Evolutionary conservation across 768 basidiomycete genomes (phyloP), one percentile per base, ranked within the genome.

Genomic region (Cubamyces sp.): DNA sequence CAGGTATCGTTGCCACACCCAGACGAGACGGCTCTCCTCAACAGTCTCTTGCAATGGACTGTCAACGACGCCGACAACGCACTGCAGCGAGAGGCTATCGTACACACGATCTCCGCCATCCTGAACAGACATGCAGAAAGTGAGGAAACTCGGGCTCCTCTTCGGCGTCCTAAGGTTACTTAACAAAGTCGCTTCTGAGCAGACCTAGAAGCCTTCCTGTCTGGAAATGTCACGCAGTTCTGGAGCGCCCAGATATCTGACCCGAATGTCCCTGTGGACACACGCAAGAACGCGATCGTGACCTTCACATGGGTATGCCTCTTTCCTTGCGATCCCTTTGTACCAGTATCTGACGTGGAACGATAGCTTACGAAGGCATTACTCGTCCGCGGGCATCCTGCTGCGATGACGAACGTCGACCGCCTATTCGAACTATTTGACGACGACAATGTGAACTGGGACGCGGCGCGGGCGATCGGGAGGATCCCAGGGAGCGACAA

Each of bases 101-200:
- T 83, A 68, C 82, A 87, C 41, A 68, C 86, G 3, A 71, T 93
- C 18, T 81, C 88, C 1, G 82, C 87, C 0, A 75, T 91, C n/a
- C 74, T 94, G 26, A 97, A 98, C 73, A 93, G 94, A 73, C 84
- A 86, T 40, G 78, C 79, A 11, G 81, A 86, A 42, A 86, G 95
- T 94, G 50, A 64, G 81, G 66, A 46, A 21, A 21, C 3, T 26
- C 19, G 3, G 23, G 11, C 45, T 53, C 2, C 40, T 34, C 54
- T 57, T 18, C 7, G 59, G 11, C 12, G 28, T 26, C 64, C 64
- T 15, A 48, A 39, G 26, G 37, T 61, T 15, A 42, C 37, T 57
- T 15, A 56, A n/a, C 43, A 30, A 43, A 18, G 2, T 16, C 48
- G 25, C 28, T 12, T 65, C 54, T 37, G 3, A 19, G 16, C 53